A percentile compares a stretch with the other conserved stretches of the same genome.
phyloP scores from a whole-genome alignment of 208 protist genomes.

The Acanthamoeba sp. region DNA sequence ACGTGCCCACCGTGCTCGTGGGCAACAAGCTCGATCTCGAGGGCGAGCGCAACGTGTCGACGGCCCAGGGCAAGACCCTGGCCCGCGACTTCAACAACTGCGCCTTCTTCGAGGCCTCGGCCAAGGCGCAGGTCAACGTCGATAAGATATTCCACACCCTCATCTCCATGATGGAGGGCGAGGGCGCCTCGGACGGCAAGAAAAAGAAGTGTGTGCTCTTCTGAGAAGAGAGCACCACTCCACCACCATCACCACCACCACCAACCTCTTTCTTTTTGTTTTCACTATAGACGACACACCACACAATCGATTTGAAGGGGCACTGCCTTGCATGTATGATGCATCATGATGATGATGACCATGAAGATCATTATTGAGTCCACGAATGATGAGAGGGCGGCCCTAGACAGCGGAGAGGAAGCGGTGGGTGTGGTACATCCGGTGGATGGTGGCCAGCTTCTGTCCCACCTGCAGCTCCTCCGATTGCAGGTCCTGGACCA shows the following conservation, averaged over 20 bases:
- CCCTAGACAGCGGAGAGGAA: slow-evolving; percentile 21
- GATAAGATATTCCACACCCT: slow-evolving; percentile 88
- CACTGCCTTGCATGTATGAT: too few relatives aligned
- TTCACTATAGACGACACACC: too few relatives aligned
- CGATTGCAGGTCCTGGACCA: not conserved
- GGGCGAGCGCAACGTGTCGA: slow-evolving; percentile 84
- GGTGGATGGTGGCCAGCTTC: slow-evolving; percentile 58
- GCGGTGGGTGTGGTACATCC: slow-evolving; percentile 42
- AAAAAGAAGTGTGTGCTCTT: slow-evolving; percentile 67
- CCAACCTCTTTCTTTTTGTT: too few relatives aligned
- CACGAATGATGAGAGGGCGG: too few relatives aligned
- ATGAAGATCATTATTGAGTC: too few relatives aligned
- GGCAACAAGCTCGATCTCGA: slow-evolving; percentile 90
- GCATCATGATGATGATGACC: too few relatives aligned
- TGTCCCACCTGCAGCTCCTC: slow-evolving; percentile 43
- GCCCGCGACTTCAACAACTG: slow-evolving; percentile 81
- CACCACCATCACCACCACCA: too few relatives aligned
- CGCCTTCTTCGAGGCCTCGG: slow-evolving; percentile 82
- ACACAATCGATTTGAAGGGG: too few relatives aligned
- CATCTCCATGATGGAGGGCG: slow-evolving; percentile 42
- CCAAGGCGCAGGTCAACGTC: slow-evolving; percentile 91
- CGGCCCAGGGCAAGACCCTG: slow-evolving; percentile 85
- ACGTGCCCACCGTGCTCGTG: slow-evolving; percentile 84
- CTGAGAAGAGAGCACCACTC: slow-evolving; percentile 3
- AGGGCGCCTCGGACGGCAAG: not conserved